Conservation (phyloP, 2,329 filamentous ascomycete genomes). For the Fusarium pseudograminearum region DNA sequence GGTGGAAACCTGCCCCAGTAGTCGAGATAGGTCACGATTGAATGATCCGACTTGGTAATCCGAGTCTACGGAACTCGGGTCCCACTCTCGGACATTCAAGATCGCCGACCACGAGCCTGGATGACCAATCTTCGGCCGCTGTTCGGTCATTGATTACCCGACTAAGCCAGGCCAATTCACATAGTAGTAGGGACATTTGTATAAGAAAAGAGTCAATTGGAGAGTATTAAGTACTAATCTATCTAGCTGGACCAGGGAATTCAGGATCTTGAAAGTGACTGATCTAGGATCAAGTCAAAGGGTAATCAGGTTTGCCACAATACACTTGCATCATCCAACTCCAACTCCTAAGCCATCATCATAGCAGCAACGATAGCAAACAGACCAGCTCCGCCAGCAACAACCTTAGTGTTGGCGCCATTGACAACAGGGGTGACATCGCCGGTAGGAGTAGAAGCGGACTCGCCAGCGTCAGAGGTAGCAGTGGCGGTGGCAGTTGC, state of each 20-base stretch:
- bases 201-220: neutral
- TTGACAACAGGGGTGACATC: constrained; percentile 22
- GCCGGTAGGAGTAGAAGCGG: constrained; percentile 6
- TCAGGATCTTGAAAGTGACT: neutral
- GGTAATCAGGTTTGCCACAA: neutral
- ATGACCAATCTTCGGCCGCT: constrained; percentile 6
- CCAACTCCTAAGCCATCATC: constrained; percentile 15
- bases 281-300: neutral
- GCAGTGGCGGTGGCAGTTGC: constrained; percentile 12
- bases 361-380: constrained; percentile 20
- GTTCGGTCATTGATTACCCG: neutral
- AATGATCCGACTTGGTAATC: constrained; percentile 5
- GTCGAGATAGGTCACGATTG: neutral
- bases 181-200: accelerated
- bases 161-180: neutral
- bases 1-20: neutral
- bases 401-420: constrained; percentile 21
- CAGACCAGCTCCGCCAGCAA: constrained; percentile 14
- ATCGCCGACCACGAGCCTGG: constrained; percentile 3
- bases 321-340: neutral
- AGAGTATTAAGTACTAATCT: constrained; percentile 10
- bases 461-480: neutral
- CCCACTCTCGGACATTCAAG: constrained; percentile 26
- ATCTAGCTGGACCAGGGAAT: neutral
- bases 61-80: neutral